A percentile compares a stretch with the other conserved stretches of the same genome.
Evolutionary conservation across 2,329 filamentous ascomycete genomes (phyloP).

Genomic region (Paecilomyces dactylethromorphus): DNA sequence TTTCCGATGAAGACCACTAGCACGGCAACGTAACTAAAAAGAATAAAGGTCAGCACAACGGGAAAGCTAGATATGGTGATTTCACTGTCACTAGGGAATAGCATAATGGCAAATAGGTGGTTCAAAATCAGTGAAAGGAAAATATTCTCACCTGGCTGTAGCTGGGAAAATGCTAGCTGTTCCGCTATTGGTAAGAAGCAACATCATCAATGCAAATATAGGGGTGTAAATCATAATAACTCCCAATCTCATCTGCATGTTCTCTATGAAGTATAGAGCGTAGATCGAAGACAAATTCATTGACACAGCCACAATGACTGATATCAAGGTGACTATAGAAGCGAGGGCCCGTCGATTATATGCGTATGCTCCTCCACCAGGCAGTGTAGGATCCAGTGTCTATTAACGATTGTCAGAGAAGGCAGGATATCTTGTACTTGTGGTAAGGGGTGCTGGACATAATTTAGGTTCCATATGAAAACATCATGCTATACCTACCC

Average conservation of each 20-base stretch:
- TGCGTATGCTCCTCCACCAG: neutral
- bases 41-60: neutral
- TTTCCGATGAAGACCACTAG: conserved; percentile 6
- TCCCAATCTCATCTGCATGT: neutral
- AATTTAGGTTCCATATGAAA: neutral
- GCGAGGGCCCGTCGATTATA: neutral
- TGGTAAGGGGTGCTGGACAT: neutral
- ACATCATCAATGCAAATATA: neutral
- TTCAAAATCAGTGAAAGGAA: neutral
- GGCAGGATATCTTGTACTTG: neutral
- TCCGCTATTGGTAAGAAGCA: neutral
- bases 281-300: neutral
- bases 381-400: neutral
- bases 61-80: neutral
- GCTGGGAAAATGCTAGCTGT: neutral
- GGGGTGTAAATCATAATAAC: neutral
- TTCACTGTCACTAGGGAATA: neutral
- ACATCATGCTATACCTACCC: neutral
- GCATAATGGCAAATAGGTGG: too few relatives aligned
- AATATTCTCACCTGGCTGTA: neutral
- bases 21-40: conserved; percentile 1
- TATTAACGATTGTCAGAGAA: neutral
- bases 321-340: neutral
- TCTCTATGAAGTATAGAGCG: neutral
- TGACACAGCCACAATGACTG: neutral